These are phyloP conservation scores for Pythium phragmitis DNA, from an alignment of 352 stramenopile genomes.

Conservation along the genomic window DNA sequence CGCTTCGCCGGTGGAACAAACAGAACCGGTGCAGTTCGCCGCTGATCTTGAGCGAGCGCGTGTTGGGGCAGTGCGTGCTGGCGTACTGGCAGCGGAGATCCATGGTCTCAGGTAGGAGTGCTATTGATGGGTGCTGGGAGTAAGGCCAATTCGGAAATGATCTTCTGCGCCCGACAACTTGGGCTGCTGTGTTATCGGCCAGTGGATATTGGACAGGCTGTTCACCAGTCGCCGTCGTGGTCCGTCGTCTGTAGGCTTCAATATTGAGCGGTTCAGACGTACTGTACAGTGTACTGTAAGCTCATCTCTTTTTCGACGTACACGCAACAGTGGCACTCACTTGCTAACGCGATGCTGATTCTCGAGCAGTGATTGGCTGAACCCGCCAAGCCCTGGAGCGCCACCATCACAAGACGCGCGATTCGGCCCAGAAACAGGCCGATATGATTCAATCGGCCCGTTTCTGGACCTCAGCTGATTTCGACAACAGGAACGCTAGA, in stretches of 20 bases:
- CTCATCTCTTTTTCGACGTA: not conserved
- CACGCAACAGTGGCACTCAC: not conserved
- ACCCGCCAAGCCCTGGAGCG: not conserved
- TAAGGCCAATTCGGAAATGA: not conserved
- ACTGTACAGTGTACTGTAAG: not conserved
- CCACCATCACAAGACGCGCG: conserved; percentile 1
- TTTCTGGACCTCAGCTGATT: not conserved
- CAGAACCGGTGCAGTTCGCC: conserved; percentile 13
- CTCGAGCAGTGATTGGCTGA: conserved; percentile 2
- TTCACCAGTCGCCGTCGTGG: not conserved
- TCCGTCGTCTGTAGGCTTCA: not conserved
- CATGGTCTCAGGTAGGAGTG: not conserved
- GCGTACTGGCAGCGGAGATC: conserved; percentile 18
- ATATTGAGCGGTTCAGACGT: too few species aligned
- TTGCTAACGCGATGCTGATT: not conserved
- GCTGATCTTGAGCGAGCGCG: conserved; percentile 16
- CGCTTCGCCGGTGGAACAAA: conserved; percentile 5
- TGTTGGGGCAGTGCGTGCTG: conserved; percentile 14
- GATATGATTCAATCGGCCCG: not conserved
- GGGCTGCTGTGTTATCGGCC: too few species aligned
- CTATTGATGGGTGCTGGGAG: not conserved
- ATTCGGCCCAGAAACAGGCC: too few species aligned
- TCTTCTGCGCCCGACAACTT: not conserved
- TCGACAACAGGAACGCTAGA: not conserved
- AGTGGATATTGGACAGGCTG: too few species aligned